Percentiles rank a stretch among this genome's conserved stretches.
Evolutionary conservation across 169 alveolate species (phyloP).

Genomic region (Plasmodium chabaudi): DNA sequence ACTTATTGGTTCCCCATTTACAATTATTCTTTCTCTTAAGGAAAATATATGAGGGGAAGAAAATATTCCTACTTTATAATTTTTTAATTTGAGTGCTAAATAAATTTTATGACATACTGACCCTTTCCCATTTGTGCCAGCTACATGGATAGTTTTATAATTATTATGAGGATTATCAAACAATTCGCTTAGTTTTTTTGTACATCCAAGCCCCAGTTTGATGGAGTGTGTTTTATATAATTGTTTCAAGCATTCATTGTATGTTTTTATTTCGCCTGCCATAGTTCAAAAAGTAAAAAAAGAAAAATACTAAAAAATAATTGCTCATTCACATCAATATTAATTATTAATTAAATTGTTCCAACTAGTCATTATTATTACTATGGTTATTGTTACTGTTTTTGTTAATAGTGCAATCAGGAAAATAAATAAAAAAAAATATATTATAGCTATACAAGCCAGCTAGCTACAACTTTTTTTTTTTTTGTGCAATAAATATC

Average conservation of each 20-base stretch:
- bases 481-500: too few species aligned
- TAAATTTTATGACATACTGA: conserved; percentile 88
- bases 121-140: conserved; percentile 95
- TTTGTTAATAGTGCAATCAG: too few species aligned
- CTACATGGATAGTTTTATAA: conserved; percentile 87
- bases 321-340: too few species aligned
- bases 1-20: conserved; percentile 78
- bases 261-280: conserved; percentile 23
- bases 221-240: conserved; percentile 53
- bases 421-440: too few species aligned
- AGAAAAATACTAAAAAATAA: background rate
- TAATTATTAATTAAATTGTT: too few species aligned
- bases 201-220: conserved; percentile 54
- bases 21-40: conserved; percentile 90
- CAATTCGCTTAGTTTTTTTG: conserved; percentile 35
- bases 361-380: too few species aligned
- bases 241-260: conserved; percentile 46
- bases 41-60: conserved; percentile 93
- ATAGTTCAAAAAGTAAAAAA: background rate
- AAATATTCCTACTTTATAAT: conserved; percentile 89
- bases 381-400: too few species aligned
- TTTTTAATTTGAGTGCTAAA: conserved; percentile 77
- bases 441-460: too few species aligned
- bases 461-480: too few species aligned
- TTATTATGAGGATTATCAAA: conserved; percentile 84